Evolutionary conservation across 2,329 filamentous ascomycete genomes (phyloP).

Genomic region (Aspergillus sojae): DNA sequence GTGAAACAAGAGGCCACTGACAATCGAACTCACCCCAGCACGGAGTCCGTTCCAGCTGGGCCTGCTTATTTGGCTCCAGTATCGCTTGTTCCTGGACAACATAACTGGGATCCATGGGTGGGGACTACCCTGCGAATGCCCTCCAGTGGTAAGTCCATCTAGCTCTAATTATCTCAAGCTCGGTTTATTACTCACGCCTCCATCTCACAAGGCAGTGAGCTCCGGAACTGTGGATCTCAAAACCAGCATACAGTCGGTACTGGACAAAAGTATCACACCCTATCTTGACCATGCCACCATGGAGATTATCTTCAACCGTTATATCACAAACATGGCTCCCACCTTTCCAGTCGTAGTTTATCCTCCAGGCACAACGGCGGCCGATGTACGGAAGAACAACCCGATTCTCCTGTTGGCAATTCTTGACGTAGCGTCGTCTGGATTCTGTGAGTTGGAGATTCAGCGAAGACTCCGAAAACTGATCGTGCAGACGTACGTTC

Average conservation of each 20-base stretch:
- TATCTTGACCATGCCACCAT: neutral
- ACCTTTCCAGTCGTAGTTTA: conserved; percentile 14
- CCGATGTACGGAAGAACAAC: conserved; percentile 2
- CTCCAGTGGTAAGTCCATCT: neutral
- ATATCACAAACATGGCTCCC: conserved; percentile 10
- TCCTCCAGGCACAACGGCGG: conserved; percentile 6
- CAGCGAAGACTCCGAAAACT: conserved; percentile 9
- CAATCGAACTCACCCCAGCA: neutral
- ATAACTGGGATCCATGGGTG: neutral
- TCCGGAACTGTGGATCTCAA: neutral
- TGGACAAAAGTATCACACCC: neutral
- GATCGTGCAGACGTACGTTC: conserved; percentile 4
- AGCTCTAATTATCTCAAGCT: too few relatives aligned
- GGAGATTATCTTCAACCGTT: conserved; percentile 5
- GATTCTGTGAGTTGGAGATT: conserved; percentile 5
- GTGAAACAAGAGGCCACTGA: neutral
- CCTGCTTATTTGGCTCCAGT: neutral
- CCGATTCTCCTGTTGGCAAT: conserved; percentile 9
- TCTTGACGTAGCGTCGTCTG: conserved; percentile 9
- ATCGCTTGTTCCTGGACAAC: neutral
- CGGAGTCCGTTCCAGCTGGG: neutral
- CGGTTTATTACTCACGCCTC: too few relatives aligned
- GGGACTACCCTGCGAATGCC: neutral
- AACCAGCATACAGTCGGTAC: neutral
- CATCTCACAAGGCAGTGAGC: neutral